phyloP scores from a whole-genome alignment of 2,329 filamentous ascomycete species.

The Aspergillus floridensis region DNA sequence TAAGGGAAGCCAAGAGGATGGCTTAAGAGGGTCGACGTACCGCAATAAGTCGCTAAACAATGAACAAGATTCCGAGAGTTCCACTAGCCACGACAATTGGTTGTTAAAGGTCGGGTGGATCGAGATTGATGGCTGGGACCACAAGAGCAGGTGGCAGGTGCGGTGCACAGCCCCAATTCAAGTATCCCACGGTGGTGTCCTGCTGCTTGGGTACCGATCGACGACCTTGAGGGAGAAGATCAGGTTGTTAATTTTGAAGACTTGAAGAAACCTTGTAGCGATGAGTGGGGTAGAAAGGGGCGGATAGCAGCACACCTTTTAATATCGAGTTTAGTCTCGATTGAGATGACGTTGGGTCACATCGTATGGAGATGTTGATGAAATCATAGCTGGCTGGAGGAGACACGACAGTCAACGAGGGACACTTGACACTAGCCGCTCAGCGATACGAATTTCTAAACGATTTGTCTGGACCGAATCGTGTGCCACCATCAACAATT shows the following conservation, averaged over 20 bases:
- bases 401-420: background rate
- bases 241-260: background rate
- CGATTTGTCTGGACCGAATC: background rate
- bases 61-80: background rate
- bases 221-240: too few species aligned
- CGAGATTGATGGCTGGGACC: background rate
- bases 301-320: background rate
- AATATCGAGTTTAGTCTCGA: background rate
- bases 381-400: background rate
- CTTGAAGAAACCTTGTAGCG: background rate
- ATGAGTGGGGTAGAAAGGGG: background rate
- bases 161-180: slow-evolving; percentile 6
- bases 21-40: background rate
- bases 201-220: too few species aligned
- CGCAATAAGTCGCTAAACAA: background rate
- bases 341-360: background rate
- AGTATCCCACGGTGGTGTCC: background rate
- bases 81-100: slow-evolving; percentile 2
- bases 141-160: slow-evolving; percentile 3
- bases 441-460: background rate
- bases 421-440: background rate
- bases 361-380: background rate
- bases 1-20: background rate
- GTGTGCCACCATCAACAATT: background rate
- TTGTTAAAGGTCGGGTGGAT: background rate